Conservation (phyloP, 768 basidiomycete genomes). For the Psilocybe subaeruginosa region DNA sequence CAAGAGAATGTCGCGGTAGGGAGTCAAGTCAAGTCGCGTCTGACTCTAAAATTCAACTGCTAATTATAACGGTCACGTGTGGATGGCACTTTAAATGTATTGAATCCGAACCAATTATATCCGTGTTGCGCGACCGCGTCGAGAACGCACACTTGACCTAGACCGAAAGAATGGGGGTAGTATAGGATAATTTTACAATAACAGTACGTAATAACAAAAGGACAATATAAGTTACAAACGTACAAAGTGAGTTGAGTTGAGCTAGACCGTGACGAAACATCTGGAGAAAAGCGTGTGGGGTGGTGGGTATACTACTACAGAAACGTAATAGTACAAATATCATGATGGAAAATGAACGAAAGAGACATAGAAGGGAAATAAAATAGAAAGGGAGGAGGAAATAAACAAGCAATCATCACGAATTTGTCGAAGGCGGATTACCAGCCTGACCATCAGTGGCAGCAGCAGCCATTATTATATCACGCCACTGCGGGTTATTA, state of each 20-base stretch:
- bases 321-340: neutral
- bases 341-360: neutral
- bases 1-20: neutral
- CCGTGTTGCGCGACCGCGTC: no score
- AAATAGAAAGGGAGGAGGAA: neutral
- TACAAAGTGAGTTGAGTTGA: neutral
- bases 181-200: neutral
- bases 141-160: no score
- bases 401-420: neutral
- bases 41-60: neutral
- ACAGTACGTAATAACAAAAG: neutral
- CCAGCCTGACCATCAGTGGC: constrained; percentile 11
- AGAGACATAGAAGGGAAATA: neutral
- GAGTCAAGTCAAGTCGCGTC: neutral
- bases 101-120: neutral
- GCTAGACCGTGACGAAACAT: neutral
- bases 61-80: neutral
- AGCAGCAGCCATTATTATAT: constrained; percentile 38
- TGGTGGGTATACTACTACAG: neutral
- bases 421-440: neutral
- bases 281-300: neutral
- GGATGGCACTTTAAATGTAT: neutral
- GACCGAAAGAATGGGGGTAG: no score
- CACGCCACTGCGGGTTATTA: constrained; percentile 40
- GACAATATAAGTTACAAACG: neutral